phyloP scores from a whole-genome alignment of 805 yeast genomes.

The Kluyveromyces aestuarii region DNA sequence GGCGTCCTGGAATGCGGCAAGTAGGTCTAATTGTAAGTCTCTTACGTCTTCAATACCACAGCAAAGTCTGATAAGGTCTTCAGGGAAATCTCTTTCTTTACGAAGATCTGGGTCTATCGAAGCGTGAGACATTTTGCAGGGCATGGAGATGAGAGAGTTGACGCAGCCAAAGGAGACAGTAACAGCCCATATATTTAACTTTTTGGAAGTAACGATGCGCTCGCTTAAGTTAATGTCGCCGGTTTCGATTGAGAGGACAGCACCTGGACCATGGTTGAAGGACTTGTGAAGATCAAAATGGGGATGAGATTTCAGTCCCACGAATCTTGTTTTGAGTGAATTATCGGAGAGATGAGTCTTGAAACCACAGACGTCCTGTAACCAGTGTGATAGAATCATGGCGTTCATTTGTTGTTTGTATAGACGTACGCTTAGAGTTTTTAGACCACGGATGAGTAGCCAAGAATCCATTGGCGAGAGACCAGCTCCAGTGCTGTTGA shows the following conservation, averaged over 20 bases:
- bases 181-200: conserved; percentile 60
- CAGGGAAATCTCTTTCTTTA: conserved; percentile 84
- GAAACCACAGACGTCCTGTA: conserved; percentile 53
- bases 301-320: conserved; percentile 77
- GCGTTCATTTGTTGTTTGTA: conserved; percentile 86
- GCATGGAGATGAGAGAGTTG: conserved; percentile 85
- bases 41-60: conserved; percentile 81
- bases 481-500: conserved; percentile 88
- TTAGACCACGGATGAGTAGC: conserved; percentile 80
- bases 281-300: conserved; percentile 71
- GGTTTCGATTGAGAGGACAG: conserved; percentile 82
- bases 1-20: conserved; percentile 56
- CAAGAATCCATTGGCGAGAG: conserved; percentile 89
- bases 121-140: conserved; percentile 96
- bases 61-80: conserved; percentile 82
- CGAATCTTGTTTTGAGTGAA: conserved; percentile 57
- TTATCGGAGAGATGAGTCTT: conserved; percentile 7
- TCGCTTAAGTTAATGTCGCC: conserved; percentile 61
- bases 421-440: conserved; percentile 76
- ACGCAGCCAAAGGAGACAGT: conserved; percentile 94
- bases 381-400: conserved; percentile 61
- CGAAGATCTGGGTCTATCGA: conserved; percentile 83
- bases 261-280: conserved; percentile 80
- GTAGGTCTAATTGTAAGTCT: conserved; percentile 76
- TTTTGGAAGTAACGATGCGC: conserved; percentile 61